phyloP scores from a whole-genome alignment of 306 rosid species.

The Amphicarpaea edgeworthii region DNA sequence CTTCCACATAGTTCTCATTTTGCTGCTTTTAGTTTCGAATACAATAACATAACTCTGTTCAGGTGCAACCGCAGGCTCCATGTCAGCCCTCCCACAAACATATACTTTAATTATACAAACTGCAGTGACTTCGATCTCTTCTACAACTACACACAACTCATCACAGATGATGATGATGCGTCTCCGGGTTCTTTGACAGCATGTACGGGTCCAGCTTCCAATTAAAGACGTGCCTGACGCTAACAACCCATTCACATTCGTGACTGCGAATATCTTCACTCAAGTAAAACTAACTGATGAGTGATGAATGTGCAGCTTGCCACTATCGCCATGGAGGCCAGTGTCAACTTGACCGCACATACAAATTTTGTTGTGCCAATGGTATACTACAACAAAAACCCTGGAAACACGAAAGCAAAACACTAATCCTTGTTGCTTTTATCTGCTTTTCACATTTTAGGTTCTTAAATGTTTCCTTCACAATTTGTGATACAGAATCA shows the following conservation, averaged over 20 bases:
- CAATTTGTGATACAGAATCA: slow-evolving; percentile 6
- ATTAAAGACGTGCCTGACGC: slow-evolving; percentile 30
- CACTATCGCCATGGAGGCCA: not conserved
- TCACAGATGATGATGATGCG: not conserved
- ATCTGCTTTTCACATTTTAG: not conserved
- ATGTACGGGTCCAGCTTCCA: slow-evolving; percentile 53
- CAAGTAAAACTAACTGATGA: slow-evolving; percentile 5
- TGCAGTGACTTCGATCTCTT: slow-evolving; percentile 10
- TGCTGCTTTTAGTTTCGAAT: not conserved
- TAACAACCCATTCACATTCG: not conserved
- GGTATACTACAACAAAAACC: slow-evolving; percentile 35
- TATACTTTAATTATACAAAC: not conserved
- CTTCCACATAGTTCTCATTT: slow-evolving; percentile 34
- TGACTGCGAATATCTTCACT: slow-evolving; percentile 14
- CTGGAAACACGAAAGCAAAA: slow-evolving; percentile 24
- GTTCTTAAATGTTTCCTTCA: slow-evolving; percentile 10
- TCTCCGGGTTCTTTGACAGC: not conserved
- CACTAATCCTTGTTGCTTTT: slow-evolving; percentile 9
- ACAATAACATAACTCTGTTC: not conserved
- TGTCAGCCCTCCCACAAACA: not conserved
- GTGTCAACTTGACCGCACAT: slow-evolving; percentile 13
- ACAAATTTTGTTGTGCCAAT: slow-evolving; percentile 31
- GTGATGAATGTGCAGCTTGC: slow-evolving; percentile 41
- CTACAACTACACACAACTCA: not conserved
- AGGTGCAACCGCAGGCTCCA: slow-evolving; percentile 44